Evolutionary conservation across 345 rosid species (phyloP).

Genomic region (Salix exigua): DNA sequence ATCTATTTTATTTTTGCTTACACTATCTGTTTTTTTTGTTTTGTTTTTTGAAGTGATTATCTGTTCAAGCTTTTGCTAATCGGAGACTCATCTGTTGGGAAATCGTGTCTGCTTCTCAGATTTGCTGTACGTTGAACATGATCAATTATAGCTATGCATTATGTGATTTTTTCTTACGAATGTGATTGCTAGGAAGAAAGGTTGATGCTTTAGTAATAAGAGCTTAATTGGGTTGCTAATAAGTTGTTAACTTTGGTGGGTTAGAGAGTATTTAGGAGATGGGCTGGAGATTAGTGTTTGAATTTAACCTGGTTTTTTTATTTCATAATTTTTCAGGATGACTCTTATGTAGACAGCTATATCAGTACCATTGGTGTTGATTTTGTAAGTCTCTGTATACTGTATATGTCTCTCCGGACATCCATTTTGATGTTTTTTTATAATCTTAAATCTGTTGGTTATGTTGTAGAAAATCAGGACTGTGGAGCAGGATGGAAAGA

Average conservation of each 20-base stretch:
- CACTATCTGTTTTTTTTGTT: not conserved
- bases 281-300: not conserved
- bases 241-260: not conserved
- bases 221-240: not conserved
- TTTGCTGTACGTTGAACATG: constrained; percentile 50
- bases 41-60: constrained; percentile 51
- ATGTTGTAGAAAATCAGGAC: constrained; percentile 80
- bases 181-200: not conserved
- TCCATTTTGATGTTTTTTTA: not conserved
- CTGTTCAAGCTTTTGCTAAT: constrained; percentile 74
- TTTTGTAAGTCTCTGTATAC: constrained; percentile 37
- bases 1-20: not conserved
- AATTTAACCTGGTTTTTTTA: not conserved
- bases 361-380: constrained; percentile 80
- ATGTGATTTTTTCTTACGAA: not conserved
- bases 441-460: not conserved
- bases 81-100: constrained; percentile 83
- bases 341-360: constrained; percentile 67
- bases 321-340: constrained; percentile 41
- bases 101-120: constrained; percentile 75
- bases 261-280: not conserved
- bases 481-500: constrained; percentile 90
- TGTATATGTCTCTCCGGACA: not conserved
- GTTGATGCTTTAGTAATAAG: not conserved
- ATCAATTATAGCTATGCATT: not conserved